Percentiles rank a stretch among this genome's conserved stretches.
Evolutionary conservation across 148 eudicot genomes (phyloP).

Genomic region (Amaranthus cruentus): DNA sequence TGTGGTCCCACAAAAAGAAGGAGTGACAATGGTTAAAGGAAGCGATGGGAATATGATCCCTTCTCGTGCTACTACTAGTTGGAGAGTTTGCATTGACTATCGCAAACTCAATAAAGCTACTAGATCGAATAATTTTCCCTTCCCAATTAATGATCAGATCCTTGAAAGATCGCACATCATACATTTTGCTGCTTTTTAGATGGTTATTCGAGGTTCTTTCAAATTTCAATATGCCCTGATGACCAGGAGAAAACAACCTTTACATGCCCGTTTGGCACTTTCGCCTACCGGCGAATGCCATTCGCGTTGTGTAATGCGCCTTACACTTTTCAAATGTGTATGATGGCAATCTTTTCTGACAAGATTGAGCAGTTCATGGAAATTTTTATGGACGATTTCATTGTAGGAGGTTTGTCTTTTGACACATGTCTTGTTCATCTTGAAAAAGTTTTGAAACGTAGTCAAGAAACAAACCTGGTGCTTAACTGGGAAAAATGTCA

Average conservation of each 20-base stretch:
- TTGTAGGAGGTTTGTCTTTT: not conserved
- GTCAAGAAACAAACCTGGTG: not conserved
- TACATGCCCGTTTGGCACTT: not conserved
- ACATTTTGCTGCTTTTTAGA: too few relatives aligned
- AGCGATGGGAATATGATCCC: too few relatives aligned
- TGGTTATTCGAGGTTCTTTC: too few relatives aligned
- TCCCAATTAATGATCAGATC: not conserved
- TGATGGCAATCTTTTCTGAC: not conserved
- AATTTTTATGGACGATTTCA: too few relatives aligned
- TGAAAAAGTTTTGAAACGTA: not conserved
- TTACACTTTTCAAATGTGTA: not conserved
- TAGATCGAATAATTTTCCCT: not conserved
- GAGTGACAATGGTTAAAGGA: too few relatives aligned
- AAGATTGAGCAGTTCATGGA: not conserved
- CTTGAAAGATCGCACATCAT: not conserved
- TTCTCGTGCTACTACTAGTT: not conserved
- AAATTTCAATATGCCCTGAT: too few relatives aligned
- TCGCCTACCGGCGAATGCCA: not conserved
- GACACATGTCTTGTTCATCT: not conserved
- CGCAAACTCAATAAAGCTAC: not conserved
- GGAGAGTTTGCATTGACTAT: not conserved
- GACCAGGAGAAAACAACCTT: not conserved
- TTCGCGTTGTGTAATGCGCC: not conserved
- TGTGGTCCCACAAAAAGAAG: too few relatives aligned
- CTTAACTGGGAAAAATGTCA: not conserved